phyloP scores from a whole-genome alignment of 2,329 filamentous ascomycete species.

The Talaromyces islandicus region DNA sequence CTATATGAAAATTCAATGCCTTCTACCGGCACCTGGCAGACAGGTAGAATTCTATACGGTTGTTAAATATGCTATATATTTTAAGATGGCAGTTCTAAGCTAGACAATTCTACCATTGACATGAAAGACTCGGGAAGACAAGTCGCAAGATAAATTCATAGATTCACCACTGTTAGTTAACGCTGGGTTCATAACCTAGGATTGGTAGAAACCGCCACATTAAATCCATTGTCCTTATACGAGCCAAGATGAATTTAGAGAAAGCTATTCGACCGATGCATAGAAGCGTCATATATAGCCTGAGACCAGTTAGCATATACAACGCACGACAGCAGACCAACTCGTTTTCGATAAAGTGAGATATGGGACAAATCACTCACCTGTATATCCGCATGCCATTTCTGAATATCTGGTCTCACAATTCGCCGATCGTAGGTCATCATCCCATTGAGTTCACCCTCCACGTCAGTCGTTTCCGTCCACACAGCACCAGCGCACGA shows the following conservation, averaged over 20 bases:
- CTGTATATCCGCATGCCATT: background rate
- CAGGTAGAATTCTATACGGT: too few relatives aligned
- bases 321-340: background rate
- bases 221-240: background rate
- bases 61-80: too few relatives aligned
- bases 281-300: background rate
- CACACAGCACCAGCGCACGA: conserved; percentile 63
- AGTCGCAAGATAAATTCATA: too few relatives aligned
- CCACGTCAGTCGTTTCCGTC: conserved; percentile 70
- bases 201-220: background rate
- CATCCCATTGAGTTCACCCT: conserved; percentile 68
- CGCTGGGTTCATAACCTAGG: too few relatives aligned
- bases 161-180: too few relatives aligned
- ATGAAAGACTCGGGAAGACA: too few relatives aligned
- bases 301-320: background rate
- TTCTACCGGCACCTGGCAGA: too few relatives aligned
- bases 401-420: background rate
- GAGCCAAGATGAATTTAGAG: background rate
- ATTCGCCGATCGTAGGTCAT: conserved; percentile 58
- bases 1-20: background rate
- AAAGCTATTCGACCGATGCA: background rate
- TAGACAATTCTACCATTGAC: too few relatives aligned
- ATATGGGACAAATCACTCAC: background rate
- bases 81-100: too few relatives aligned
- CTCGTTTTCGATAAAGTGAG: background rate